phyloP scores from a whole-genome alignment of 805 yeast species.

The Yamadazyma insecticola region DNA sequence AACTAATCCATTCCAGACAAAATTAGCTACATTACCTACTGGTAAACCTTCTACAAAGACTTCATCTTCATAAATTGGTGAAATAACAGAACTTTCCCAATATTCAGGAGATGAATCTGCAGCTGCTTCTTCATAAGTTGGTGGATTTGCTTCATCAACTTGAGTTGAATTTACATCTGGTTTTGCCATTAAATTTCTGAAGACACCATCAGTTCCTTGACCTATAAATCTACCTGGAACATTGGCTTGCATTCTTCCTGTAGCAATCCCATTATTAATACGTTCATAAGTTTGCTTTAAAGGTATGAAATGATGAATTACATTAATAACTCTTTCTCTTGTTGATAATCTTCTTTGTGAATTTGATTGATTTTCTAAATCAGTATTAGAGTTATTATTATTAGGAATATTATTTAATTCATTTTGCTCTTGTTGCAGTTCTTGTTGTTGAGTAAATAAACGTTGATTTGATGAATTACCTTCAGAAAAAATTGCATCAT shows the following conservation, averaged over 20 bases:
- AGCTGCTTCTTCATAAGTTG: conserved; percentile 92
- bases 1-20: conserved; percentile 85
- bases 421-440: neutral
- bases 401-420: neutral
- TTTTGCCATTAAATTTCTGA: conserved; percentile 86
- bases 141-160: conserved; percentile 56
- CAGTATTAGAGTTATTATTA: neutral
- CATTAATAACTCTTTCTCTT: conserved; percentile 26
- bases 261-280: conserved; percentile 35
- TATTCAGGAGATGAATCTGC: conserved; percentile 93
- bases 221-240: conserved; percentile 42
- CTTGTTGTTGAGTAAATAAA: neutral
- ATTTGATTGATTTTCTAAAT: conserved; percentile 26
- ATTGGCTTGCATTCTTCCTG: conserved; percentile 40
- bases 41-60: conserved; percentile 93
- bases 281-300: conserved; percentile 40
- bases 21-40: conserved; percentile 85
- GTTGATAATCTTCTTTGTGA: conserved; percentile 17
- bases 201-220: conserved; percentile 78
- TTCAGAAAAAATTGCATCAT: conserved; percentile 12
- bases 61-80: conserved; percentile 81
- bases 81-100: conserved; percentile 86
- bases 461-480: conserved; percentile 13
- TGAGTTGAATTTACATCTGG: conserved; percentile 52
- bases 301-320: conserved; percentile 30